Base-by-base conservation (phyloP, 208 protist genomes). In the Herpetomonas muscarum region DNA sequence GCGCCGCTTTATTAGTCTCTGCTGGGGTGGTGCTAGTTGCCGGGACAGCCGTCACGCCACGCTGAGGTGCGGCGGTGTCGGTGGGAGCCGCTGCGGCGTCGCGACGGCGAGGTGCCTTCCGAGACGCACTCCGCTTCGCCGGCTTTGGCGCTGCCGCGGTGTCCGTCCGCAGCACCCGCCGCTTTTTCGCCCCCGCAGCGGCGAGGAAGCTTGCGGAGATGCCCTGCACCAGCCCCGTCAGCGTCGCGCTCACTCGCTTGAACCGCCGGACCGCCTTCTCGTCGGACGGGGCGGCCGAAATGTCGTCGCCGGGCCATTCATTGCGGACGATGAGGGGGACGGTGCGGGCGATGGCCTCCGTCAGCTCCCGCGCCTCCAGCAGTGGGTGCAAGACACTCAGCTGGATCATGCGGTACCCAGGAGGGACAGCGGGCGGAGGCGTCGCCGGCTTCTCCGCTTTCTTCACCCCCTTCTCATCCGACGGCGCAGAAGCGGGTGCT, bases 171-270 rank as follows among this genome's bases (percentile, higher is more conserved):
- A 6, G 41, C 41, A 22, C 42, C 19, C 58, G 39, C 15, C 62
- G 44, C 34, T 49, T 51, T 24, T 51, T 65, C n/a, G 71, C 70
- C 5, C 70, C 76, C 12, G 71, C 55, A 21, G 39, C 57, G 13
- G 61, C 54, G 13, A 94, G 60, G 57, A 91, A 83, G 55, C 64
- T 79, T 32, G 72, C 66, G 25, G 68, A 85, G 46, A 90, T 49
- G 50, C 55, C 56, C 70, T 94, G 87, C 46, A 78, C 57, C 34
- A 94, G 67, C 0, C 57, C 63, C 12, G 73, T 67, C n/a, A 91
- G 31, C 2, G 36, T 34, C 36, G 50, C 70, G 25, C 53, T 47
- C 3, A 92, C 46, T 3, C 65, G 61, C n/a, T 31, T 50, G 61
- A 70, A 87, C 36, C 79, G 64, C 54, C 74, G 56, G 46, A 70